A percentile compares a stretch with the other conserved stretches of the same genome.
Conservation (phyloP, 129 eudicot species). For the Centella asiatica region DNA sequence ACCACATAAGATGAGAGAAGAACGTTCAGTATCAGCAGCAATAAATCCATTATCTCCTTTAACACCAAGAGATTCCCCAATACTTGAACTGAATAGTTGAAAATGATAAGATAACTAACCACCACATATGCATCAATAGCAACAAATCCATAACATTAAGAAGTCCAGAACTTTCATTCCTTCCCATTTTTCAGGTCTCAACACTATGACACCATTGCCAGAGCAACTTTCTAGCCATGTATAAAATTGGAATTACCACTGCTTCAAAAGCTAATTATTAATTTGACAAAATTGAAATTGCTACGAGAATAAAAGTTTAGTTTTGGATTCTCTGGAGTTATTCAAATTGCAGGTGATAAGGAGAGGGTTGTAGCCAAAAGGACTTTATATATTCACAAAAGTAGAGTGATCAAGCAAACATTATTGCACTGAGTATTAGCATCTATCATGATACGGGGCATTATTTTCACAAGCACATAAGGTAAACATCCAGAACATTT, state of each 20-base stretch:
- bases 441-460: background rate
- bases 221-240: background rate
- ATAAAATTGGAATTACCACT: too few species aligned
- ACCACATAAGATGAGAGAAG: constrained; percentile 28
- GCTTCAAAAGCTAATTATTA: background rate
- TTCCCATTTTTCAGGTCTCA: background rate
- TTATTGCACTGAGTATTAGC: background rate
- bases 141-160: background rate
- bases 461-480: background rate
- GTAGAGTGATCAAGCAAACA: too few species aligned
- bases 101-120: constrained; percentile 1
- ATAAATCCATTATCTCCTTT: constrained; percentile 24
- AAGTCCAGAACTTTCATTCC: background rate
- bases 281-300: background rate
- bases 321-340: background rate
- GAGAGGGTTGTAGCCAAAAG: too few species aligned
- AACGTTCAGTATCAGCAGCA: constrained; percentile 24
- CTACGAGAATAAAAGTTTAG: background rate
- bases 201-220: background rate
- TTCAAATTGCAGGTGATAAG: background rate
- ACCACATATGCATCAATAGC: background rate
- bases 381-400: too few species aligned
- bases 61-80: constrained; percentile 19
- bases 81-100: constrained; percentile 20
- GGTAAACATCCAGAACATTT: background rate